phyloP scores from a whole-genome alignment of 2,329 filamentous ascomycete genomes.

The Mariannaea sp. region DNA sequence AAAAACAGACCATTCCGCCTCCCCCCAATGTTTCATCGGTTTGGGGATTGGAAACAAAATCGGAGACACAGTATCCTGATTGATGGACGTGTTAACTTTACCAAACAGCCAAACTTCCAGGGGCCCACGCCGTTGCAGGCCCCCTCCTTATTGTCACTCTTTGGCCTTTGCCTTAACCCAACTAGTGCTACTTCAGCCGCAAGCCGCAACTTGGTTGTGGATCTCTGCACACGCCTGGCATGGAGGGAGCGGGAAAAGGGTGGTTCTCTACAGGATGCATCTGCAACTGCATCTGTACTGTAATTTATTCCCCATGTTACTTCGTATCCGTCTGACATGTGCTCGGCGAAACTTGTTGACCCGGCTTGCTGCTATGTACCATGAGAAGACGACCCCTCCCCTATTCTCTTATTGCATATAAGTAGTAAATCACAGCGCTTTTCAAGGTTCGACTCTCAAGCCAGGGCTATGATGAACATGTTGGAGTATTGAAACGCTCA shows the following conservation, averaged over 20 bases:
- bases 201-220: slow-evolving; percentile 2
- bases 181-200: slow-evolving; percentile 18
- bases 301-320: background rate
- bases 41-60: no score
- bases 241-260: background rate
- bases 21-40: no score
- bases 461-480: no score
- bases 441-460: no score
- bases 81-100: slow-evolving; percentile 11
- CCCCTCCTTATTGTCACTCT: background rate
- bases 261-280: background rate
- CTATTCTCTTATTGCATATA: slow-evolving; percentile 6
- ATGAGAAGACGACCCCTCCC: no score
- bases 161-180: no score
- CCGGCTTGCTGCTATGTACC: background rate
- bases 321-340: slow-evolving; percentile 7
- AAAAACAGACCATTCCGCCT: no score
- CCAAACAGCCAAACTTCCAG: background rate
- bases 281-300: background rate
- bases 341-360: background rate
- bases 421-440: no score
- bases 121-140: slow-evolving; percentile 12
- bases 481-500: no score
- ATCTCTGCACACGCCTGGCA: background rate
- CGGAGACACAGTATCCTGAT: no score